A percentile compares a stretch with the other conserved stretches of the same genome.
Conservation (phyloP, 768 basidiomycete genomes). For the Trametes sanguinea region DNA sequence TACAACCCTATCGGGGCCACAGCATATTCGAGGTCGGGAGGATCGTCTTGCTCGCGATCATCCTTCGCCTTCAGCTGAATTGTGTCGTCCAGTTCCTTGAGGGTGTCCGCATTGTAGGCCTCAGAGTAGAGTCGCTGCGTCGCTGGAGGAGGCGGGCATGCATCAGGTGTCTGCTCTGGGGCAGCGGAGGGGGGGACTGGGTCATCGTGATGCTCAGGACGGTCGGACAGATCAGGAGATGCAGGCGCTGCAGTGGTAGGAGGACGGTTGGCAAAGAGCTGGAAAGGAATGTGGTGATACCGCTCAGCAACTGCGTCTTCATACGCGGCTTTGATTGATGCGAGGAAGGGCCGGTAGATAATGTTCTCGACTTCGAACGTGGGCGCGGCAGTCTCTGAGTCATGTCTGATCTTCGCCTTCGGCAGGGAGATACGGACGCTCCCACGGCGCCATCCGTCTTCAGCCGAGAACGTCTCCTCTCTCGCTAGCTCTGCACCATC, state of each 20-base stretch:
- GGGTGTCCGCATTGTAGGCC: conserved; percentile 19
- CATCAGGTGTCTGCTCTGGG: not conserved
- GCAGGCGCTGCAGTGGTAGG: not conserved
- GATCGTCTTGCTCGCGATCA: conserved; percentile 11
- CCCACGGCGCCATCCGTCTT: conserved; percentile 23
- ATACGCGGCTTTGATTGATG: conserved; percentile 3
- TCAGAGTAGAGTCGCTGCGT: conserved; percentile 24
- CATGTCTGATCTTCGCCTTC: conserved; percentile 9
- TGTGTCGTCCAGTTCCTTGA: conserved; percentile 13
- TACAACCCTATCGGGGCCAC: conserved; percentile 24
- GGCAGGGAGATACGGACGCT: conserved; percentile 29
- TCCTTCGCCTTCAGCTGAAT: conserved; percentile 15
- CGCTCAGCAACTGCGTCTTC: not conserved
- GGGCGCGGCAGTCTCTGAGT: conserved; percentile 32
- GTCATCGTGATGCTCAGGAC: no score
- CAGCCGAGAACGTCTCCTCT: conserved; percentile 12
- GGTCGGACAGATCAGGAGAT: no score
- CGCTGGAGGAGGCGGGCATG: not conserved
- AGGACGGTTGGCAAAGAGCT: not conserved
- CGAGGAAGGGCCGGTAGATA: conserved; percentile 27
- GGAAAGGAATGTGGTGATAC: conserved; percentile 12
- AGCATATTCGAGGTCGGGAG: conserved; percentile 8
- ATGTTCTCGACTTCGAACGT: conserved; percentile 34
- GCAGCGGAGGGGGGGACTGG: no score
- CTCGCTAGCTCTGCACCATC: no score